Conservation (phyloP, 306 rosid species). For the Pachyrhizus erosus region DNA sequence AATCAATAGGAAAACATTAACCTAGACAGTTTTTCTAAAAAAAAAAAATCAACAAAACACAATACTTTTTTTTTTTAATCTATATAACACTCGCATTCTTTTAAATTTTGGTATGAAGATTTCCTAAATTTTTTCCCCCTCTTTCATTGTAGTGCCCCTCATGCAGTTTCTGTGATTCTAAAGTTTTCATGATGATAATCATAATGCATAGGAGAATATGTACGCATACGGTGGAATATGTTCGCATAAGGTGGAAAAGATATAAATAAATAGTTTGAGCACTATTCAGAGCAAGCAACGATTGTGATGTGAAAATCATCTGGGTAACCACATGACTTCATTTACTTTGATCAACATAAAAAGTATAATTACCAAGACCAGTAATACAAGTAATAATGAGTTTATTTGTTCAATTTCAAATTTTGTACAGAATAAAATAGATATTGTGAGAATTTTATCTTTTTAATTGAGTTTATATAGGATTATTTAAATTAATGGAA, state of each 20-base stretch:
- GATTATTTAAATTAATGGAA: too few species aligned
- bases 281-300: background rate
- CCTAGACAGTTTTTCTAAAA: too few species aligned
- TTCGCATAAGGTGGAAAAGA: background rate
- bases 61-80: background rate
- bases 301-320: background rate
- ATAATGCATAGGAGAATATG: background rate
- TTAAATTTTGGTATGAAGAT: background rate
- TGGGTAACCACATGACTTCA: background rate
- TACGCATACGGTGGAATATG: background rate
- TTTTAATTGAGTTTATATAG: background rate
- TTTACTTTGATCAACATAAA: background rate
- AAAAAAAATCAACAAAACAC: background rate
- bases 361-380: background rate
- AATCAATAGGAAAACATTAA: too few species aligned
- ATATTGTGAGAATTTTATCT: background rate
- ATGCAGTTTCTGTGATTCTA: background rate
- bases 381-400: background rate
- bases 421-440: background rate
- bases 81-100: background rate
- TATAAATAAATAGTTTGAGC: background rate
- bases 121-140: too few species aligned
- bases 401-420: background rate
- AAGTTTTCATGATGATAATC: constrained; percentile 11
- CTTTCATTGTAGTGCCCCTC: background rate